A percentile compares a stretch with the other conserved stretches of the same genome.
These are phyloP conservation scores for Ceratobasidium theobromae DNA, from an alignment of 1,284 basidiomycete genomes.

Conservation along the genomic window DNA sequence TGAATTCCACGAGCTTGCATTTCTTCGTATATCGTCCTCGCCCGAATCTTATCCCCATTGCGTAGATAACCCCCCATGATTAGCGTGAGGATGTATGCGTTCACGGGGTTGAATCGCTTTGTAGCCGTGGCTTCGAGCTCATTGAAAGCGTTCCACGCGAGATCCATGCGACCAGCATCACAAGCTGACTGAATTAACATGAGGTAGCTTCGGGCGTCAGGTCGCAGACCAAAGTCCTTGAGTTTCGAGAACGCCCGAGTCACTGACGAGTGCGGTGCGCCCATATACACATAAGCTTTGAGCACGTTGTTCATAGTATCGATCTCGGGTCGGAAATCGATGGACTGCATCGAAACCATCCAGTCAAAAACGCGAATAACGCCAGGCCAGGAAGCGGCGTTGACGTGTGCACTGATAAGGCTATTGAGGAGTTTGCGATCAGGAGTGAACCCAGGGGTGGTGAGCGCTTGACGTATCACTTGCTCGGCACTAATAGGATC, in stretches of 20 bases:
- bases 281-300: conserved; percentile 82
- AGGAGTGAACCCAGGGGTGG: conserved; percentile 61
- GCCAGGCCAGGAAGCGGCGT: conserved; percentile 76
- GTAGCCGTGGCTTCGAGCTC: conserved; percentile 56
- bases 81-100: conserved; percentile 73
- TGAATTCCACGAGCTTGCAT: conserved; percentile 70
- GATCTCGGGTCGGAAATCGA: conserved; percentile 39
- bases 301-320: conserved; percentile 75
- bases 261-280: conserved; percentile 72
- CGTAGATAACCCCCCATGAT: conserved; percentile 80
- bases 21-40: conserved; percentile 70
- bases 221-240: conserved; percentile 52
- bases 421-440: conserved; percentile 66
- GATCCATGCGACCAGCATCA: conserved; percentile 67
- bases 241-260: conserved; percentile 65
- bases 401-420: conserved; percentile 83
- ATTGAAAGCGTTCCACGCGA: conserved; percentile 67
- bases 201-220: conserved; percentile 70
- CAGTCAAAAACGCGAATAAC: conserved; percentile 72
- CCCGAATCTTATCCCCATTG: conserved; percentile 55
- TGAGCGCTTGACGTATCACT: conserved; percentile 62
- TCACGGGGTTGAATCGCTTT: conserved; percentile 24
- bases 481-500: conserved; percentile 70
- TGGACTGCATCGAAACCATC: conserved; percentile 29
- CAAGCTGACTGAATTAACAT: conserved; percentile 83